Conservation (phyloP, 1,139 yeast species). For the Debaryomycetaceae sp. region DNA sequence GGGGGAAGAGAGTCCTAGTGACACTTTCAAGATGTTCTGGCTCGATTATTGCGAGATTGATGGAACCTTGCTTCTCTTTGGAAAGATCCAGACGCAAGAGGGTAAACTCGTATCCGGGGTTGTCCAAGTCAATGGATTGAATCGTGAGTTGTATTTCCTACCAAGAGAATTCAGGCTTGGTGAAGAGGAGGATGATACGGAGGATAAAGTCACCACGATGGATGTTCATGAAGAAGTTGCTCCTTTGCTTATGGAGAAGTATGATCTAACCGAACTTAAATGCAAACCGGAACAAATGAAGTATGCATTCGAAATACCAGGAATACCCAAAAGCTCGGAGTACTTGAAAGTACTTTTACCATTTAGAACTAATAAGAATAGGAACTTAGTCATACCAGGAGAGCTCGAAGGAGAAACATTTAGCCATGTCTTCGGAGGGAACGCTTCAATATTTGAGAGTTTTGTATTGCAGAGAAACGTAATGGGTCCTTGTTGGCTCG, state of each 20-base stretch:
- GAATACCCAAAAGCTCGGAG: conserved; percentile 75
- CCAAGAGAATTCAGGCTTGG: conserved; percentile 52
- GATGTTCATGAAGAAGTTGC: conserved; percentile 80
- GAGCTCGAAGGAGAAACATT: conserved; percentile 75
- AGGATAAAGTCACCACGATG: conserved; percentile 42
- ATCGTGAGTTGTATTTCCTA: conserved; percentile 71
- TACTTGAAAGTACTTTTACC: conserved; percentile 81
- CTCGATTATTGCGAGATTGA: conserved; percentile 82
- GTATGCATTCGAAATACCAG: conserved; percentile 85
- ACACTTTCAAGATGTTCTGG: conserved; percentile 78
- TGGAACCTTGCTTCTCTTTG: conserved; percentile 70
- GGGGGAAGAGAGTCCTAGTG: conserved; percentile 32
- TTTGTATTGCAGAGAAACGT: conserved; percentile 78
- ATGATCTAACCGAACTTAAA: conserved; percentile 58
- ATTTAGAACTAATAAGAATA: conserved; percentile 54
- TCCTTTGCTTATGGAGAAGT: conserved; percentile 59
- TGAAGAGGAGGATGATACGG: conserved; percentile 39
- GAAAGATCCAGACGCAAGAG: conserved; percentile 65
- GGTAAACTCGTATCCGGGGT: conserved; percentile 68
- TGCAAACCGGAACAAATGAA: conserved; percentile 72
- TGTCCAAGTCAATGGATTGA: conserved; percentile 69
- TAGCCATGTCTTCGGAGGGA: conserved; percentile 76
- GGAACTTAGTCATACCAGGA: conserved; percentile 50
- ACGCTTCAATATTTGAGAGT: conserved; percentile 72
- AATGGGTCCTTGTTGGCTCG: conserved; percentile 99